Percentiles rank a stretch among this genome's conserved stretches.
phyloP scores from a whole-genome alignment of 2,329 filamentous ascomycete genomes.

The Ophioceras dolichostomum region DNA sequence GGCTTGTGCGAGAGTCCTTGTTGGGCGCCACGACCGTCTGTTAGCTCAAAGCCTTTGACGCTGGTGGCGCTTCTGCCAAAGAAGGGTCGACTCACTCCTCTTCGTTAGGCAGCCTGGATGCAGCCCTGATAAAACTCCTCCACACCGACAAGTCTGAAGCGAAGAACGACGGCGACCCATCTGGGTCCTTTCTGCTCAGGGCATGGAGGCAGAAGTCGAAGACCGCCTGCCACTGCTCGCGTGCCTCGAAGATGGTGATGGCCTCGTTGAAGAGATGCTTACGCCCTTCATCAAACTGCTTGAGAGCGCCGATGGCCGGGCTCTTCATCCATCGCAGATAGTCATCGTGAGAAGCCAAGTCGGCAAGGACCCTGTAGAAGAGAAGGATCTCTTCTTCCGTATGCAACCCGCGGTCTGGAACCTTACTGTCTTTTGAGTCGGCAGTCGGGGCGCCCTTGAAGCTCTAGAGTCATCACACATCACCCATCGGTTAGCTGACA shows the following conservation, averaged over 20 bases:
- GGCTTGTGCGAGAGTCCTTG: slow-evolving; percentile 11
- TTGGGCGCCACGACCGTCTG: not conserved
- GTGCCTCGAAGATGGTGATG: slow-evolving; percentile 22
- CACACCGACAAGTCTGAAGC: slow-evolving; percentile 29
- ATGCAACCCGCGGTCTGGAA: slow-evolving; percentile 20
- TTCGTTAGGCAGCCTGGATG: slow-evolving; percentile 13
- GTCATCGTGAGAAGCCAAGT: slow-evolving; percentile 28
- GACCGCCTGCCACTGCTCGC: slow-evolving; percentile 26
- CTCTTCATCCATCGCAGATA: slow-evolving; percentile 25
- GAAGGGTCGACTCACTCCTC: slow-evolving; percentile 12
- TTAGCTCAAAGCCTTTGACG: not conserved
- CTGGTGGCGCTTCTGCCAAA: no score
- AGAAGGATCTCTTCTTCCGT: slow-evolving; percentile 38
- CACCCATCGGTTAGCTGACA: no score
- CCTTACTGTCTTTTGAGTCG: slow-evolving; percentile 1
- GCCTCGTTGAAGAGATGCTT: slow-evolving; percentile 34
- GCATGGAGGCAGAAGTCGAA: slow-evolving; percentile 31
- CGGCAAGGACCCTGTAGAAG: slow-evolving; percentile 32
- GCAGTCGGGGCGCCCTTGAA: no score
- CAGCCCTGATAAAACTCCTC: slow-evolving; percentile 19
- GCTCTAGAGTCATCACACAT: no score
- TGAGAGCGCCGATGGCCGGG: slow-evolving; percentile 25
- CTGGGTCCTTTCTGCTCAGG: slow-evolving; percentile 24
- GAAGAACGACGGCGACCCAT: slow-evolving; percentile 24
- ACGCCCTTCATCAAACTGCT: slow-evolving; percentile 30